Evolutionary conservation across 2,329 filamentous ascomycete species (phyloP).

Genomic region (Beauveria sp.): DNA sequence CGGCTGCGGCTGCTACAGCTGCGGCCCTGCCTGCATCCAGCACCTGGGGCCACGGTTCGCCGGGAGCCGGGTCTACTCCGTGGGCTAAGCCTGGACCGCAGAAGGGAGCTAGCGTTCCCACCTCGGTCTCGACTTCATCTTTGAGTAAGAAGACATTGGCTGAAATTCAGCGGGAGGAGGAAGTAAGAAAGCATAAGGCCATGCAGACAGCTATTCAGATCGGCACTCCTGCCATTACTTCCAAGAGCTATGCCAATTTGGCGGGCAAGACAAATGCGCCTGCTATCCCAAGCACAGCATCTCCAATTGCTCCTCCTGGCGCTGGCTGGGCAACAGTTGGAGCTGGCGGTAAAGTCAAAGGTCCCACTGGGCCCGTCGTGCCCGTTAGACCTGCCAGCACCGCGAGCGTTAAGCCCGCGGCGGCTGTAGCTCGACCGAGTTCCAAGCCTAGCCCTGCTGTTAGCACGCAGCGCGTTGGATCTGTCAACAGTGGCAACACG

Average conservation of each 20-base stretch:
- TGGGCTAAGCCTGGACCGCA: conserved; percentile 58
- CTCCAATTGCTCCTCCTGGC: conserved; percentile 33
- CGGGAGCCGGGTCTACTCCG: conserved; percentile 55
- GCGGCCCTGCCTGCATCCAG: conserved; percentile 80
- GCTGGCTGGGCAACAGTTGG: conserved; percentile 90
- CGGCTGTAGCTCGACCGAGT: conserved; percentile 43
- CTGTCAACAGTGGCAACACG: conserved; percentile 29
- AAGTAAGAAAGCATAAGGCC: conserved; percentile 74
- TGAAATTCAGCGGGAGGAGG: conserved; percentile 95
- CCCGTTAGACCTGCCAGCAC: conserved; percentile 38
- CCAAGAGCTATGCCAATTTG: conserved; percentile 91
- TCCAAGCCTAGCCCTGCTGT: conserved; percentile 35
- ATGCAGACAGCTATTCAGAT: conserved; percentile 42
- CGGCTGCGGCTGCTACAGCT: conserved; percentile 47
- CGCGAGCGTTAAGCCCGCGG: conserved; percentile 32
- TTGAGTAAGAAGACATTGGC: conserved; percentile 79
- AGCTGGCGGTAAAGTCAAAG: conserved; percentile 84
- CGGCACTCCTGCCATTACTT: conserved; percentile 40
- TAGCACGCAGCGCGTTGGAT: conserved; percentile 12
- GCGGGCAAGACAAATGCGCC: conserved; percentile 60
- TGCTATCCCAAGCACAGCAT: conserved; percentile 21
- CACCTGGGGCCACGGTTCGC: conserved; percentile 80
- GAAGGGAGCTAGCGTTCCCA: conserved; percentile 28
- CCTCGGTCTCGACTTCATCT: conserved; percentile 12
- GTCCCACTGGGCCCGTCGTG: conserved; percentile 52